Evolutionary conservation across 805 yeast species (phyloP), one percentile per base, ranked within the genome.

Genomic region (Saturnispora kantuleensis): DNA sequence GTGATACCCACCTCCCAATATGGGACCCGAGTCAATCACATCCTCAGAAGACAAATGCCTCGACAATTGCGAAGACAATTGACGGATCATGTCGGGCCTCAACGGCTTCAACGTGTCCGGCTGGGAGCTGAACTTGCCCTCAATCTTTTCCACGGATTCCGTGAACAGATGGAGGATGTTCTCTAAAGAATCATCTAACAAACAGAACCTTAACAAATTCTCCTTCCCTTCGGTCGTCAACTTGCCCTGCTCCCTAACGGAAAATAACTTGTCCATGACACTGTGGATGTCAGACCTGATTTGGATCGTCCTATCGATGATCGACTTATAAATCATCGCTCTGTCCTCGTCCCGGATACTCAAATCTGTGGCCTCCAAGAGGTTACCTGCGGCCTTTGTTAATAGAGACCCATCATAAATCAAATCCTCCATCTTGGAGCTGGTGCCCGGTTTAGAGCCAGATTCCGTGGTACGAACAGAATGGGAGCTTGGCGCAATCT

Each of bases 371-470:
- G 62, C 66, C 41, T 68, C 74, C 44, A 84, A 60, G 44, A 84
- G 60, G 47, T 76, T 74, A 49, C 79, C 87, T 0, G 89, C 90
- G 2, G 86, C 74, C 58, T 81, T 81, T 54, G 86, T 79, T 40
- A 84, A 68, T 46, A 84, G 64, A 0, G 87, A 73, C 5, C 90
- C 93, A 63, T 83, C 90, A 58, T 79, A 81, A 59, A 84, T 70
- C 40, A 84, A 66, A 50, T 84, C 90, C 57, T 73, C 84, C 31
- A 63, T 62, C 31, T 52, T 52, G 29, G 50, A 46, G 11, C 41
- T 47, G n/a, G 35, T 33, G 31, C 42, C 34, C 17, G 42, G 36
- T 15, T 38, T 47, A 10, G 40, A n/a, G 26, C 45, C 42, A 4
- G 44, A 36, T 9, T 41, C 44, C 33, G 52, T 49, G 28, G 47